These are phyloP conservation scores for Hura crepitans DNA, from an alignment of 441 rosid species.

Conservation along the genomic window DNA sequence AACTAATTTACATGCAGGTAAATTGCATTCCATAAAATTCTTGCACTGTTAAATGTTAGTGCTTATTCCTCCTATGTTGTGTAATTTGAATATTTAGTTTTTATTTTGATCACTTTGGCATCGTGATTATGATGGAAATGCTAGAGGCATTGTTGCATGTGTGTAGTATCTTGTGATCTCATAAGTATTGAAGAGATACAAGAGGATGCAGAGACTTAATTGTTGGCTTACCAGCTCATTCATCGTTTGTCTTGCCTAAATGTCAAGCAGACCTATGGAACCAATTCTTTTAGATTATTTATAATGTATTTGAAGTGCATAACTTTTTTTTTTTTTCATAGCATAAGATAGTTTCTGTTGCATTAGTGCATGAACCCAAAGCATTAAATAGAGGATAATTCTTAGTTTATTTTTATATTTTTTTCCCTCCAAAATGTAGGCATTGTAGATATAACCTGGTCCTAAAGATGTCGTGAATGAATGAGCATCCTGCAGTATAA, in stretches of 20 bases:
- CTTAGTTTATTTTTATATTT: background rate
- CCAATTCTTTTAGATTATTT: too few species aligned
- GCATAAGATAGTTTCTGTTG: background rate
- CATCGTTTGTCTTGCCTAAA: background rate
- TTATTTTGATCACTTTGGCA: background rate
- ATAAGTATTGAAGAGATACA: background rate
- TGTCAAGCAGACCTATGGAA: background rate
- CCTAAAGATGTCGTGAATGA: background rate
- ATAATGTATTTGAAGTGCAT: background rate
- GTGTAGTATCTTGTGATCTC: background rate
- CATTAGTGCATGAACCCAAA: background rate
- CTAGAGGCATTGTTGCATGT: background rate
- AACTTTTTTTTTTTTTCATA: background rate
- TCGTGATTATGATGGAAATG: background rate
- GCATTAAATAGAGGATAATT: background rate
- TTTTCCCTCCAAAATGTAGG: background rate
- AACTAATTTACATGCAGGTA: conserved; percentile 86
- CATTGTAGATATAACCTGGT: background rate
- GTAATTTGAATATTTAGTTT: background rate
- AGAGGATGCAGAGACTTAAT: background rate
- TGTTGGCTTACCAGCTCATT: background rate
- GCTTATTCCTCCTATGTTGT: background rate
- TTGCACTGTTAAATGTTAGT: conserved; percentile 2
- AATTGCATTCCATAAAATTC: conserved; percentile 2
- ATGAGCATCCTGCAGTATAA: background rate